Evolutionary conservation across 495 filamentous ascomycete species (phyloP), one percentile per base, ranked within the genome.

Genomic region (Neurospora tetraspora): DNA sequence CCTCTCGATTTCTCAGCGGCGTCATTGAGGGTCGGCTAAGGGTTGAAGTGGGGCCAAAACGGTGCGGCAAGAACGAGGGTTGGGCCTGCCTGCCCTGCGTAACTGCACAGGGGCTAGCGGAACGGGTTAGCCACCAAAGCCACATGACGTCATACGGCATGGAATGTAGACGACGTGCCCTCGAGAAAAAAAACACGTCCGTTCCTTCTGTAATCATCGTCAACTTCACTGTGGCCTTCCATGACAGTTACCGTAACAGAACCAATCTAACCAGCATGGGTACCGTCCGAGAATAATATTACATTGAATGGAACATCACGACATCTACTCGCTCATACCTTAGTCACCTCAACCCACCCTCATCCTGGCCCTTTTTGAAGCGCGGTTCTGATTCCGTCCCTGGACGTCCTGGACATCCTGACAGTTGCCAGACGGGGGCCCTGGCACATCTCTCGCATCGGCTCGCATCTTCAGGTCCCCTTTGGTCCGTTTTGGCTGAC

Each of bases 101-200:
- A 68, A 18, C 23, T 43, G 27, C 53, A 74, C 70, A 65, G 69
- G 73, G 73, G 27, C n/a, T 39, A 27, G 42, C 72, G 69, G 59
- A 71, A 70, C 72, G 73, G 70, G 69, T 37, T 18, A 39, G 53
- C 70, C 70, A 68, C 70, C 40, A 36, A 68, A 39, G 70, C 70
- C 73, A 45, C 27, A 68, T 71, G 72, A 74, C 73, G 69, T 74
- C 73, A 74, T 69, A 16, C 34, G 8, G 38, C 73, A 39, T 69
- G 23, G 53, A 34, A 38, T 23, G 53, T 37, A 39, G 47, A 53
- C 45, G 53, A 65, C 27, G 53, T 31, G 53, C 53, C 53, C 23
- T 61, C 23, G 1, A 59, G 20, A 4, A 31, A 59, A 59, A 27
- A 59, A 31, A 59, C 20, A 73, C 68, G 27, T 69, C 59, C 34